A percentile compares a stretch with the other conserved stretches of the same genome.
Conservation (phyloP, 495 filamentous ascomycete genomes). For the Penicillium roqueforti region DNA sequence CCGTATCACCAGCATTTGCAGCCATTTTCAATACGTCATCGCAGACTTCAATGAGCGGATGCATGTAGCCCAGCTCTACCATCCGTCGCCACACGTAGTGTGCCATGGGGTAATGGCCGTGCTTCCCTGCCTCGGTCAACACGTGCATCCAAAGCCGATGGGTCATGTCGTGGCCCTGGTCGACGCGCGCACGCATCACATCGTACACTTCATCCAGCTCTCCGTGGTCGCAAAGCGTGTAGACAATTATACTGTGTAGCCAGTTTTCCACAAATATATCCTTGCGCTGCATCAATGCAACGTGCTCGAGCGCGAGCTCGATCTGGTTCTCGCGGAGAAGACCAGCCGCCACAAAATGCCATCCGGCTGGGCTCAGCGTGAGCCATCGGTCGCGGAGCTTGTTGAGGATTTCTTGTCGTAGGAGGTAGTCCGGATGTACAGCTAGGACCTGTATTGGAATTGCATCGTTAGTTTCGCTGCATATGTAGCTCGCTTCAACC, state of each 20-base stretch:
- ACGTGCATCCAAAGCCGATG: constrained; percentile 61
- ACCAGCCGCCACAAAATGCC: constrained; percentile 65
- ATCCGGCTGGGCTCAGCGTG: constrained; percentile 56
- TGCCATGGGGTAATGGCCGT: constrained; percentile 50
- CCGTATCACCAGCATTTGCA: constrained; percentile 58
- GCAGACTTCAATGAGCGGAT: constrained; percentile 61
- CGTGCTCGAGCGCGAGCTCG: constrained; percentile 72
- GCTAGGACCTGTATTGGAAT: constrained; percentile 55
- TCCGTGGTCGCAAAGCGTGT: constrained; percentile 60
- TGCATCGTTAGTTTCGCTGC: constrained; percentile 2
- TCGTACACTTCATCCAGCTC: constrained; percentile 73
- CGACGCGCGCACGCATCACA: constrained; percentile 54
- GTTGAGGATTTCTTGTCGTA: constrained; percentile 64
- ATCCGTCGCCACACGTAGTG: constrained; percentile 59
- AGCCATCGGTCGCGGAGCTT: constrained; percentile 65
- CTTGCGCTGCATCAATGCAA: constrained; percentile 61
- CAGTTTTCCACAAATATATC: constrained; percentile 56
- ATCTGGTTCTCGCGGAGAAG: constrained; percentile 74
- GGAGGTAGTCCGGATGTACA: constrained; percentile 79
- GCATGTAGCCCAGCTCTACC: constrained; percentile 55
- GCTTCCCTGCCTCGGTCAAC: constrained; percentile 60
- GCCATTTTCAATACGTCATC: constrained; percentile 65
- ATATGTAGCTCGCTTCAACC: not conserved
- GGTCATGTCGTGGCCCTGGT: constrained; percentile 44
- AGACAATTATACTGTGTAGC: constrained; percentile 72